Base-by-base conservation (phyloP, 345 rosid genomes). In the Raphanus sativus region DNA sequence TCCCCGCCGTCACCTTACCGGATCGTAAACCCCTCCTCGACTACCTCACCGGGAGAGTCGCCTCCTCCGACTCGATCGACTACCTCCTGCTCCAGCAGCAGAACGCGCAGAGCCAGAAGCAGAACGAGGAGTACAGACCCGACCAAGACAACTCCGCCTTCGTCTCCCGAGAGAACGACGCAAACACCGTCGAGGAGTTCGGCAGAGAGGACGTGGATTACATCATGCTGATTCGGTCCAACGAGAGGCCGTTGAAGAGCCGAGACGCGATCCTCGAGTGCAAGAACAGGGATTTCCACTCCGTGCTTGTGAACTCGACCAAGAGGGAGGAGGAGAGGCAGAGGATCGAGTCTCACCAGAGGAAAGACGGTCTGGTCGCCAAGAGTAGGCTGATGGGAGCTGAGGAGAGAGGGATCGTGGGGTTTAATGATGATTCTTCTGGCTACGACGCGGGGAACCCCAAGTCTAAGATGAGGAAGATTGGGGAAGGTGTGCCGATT, bases 311-410 rank as follows among this genome's bases (percentile, higher is more conserved):
- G 36, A 89, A 89, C 15, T 83, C 97, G 13, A 95, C 93, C 6
- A 88, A 86, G 74, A 85, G 98, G 25, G 98, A 89, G 38, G 97
- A 91, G 81, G 99, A 95, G 73, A 79, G 90, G 76, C 96, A 89
- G 84, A 92, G 93, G 72, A 77, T 92, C n/a, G 98, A 91, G 73
- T 87, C 91, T 54, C 96, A 92, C 73, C 97, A 89, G 84, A 84
- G 99, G 82, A 95, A 95, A 82, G 98, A 95, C 52, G 99, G 99
- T 1, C 83, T 95, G 70, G 98, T 95, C 25, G 95, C 97, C 2
- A 94, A 94, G 83, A 90, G 85, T 69, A 84, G 98, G 75, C 55
- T 94, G 34, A 91, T 89, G 96, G 96, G 96, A 1, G 78, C 83
- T 13, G 99, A 92, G 21, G 98, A 95, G 48, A 86, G 98, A 77